Percentiles rank a stretch among this genome's conserved stretches.
Evolutionary conservation across 768 basidiomycete genomes (phyloP).

Genomic region (Lyophyllum shimeji): DNA sequence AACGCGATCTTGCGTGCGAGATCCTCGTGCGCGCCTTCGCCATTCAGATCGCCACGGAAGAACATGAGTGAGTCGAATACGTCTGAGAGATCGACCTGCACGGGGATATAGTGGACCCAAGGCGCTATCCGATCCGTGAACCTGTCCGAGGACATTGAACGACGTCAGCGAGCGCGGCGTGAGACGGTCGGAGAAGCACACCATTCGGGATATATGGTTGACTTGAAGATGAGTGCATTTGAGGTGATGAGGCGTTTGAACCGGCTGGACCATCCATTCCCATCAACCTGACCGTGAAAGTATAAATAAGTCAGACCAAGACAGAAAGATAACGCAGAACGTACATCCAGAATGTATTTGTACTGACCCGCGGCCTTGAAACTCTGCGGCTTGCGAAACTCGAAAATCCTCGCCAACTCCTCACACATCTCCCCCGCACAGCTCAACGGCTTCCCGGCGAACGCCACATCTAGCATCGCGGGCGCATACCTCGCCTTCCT

Average conservation of each 20-base stretch:
- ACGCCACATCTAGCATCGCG: constrained; percentile 56
- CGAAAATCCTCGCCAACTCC: constrained; percentile 42
- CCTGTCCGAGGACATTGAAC: constrained; percentile 27
- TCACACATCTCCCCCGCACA: constrained; percentile 44
- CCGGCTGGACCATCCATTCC: constrained; percentile 62
- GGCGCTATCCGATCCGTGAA: constrained; percentile 53
- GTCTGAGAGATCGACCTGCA: constrained; percentile 62
- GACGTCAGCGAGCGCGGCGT: neutral
- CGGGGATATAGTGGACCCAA: constrained; percentile 75
- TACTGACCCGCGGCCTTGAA: constrained; percentile 44
- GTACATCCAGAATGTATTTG: constrained; percentile 60
- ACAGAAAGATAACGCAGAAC: constrained; percentile 17
- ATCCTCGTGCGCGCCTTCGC: constrained; percentile 55
- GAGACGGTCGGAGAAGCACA: constrained; percentile 19
- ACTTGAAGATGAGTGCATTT: constrained; percentile 61
- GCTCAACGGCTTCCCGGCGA: constrained; percentile 38
- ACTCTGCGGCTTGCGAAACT: constrained; percentile 42
- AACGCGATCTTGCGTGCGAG: constrained; percentile 56
- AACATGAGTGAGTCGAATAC: constrained; percentile 71
- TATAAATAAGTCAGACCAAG: neutral
- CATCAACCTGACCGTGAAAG: constrained; percentile 40
- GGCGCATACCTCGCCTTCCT: constrained; percentile 35
- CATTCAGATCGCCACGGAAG: constrained; percentile 60
- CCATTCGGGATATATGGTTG: constrained; percentile 70
- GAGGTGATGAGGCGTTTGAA: constrained; percentile 62